Conservation (phyloP, 1,284 basidiomycete species). For the Ustilago cynodontis region DNA sequence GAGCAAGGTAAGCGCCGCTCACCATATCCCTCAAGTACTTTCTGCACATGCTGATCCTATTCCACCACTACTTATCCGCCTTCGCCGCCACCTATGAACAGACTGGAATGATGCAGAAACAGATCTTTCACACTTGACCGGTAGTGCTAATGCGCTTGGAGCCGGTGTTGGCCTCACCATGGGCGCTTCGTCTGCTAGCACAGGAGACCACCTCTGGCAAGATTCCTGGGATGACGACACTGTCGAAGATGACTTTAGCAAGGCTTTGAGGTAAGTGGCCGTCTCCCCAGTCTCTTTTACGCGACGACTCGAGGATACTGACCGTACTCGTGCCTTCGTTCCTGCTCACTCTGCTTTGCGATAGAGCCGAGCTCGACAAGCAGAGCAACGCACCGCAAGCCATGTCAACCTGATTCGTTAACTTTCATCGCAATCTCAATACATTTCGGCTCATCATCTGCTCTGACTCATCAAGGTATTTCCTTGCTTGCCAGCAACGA, state of each 20-base stretch:
- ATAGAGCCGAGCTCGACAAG: slow-evolving; percentile 60
- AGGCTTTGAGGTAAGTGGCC: slow-evolving; percentile 83
- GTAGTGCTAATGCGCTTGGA: slow-evolving; percentile 38
- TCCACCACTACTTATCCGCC: background rate
- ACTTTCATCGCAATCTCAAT: slow-evolving; percentile 5
- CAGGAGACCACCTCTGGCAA: slow-evolving; percentile 84
- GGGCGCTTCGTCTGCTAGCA: slow-evolving; percentile 45
- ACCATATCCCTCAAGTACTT: background rate
- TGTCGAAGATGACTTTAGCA: slow-evolving; percentile 95
- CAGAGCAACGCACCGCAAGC: slow-evolving; percentile 47
- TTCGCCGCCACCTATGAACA: slow-evolving; percentile 64
- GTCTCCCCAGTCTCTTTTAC: background rate
- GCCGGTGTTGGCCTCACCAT: slow-evolving; percentile 50
- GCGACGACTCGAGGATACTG: background rate
- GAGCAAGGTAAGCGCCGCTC: slow-evolving; percentile 60
- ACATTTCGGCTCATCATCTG: background rate
- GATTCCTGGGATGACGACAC: slow-evolving; percentile 99
- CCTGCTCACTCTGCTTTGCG: background rate
- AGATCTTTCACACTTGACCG: slow-evolving; percentile 78
- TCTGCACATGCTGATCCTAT: background rate
- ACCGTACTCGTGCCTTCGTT: background rate
- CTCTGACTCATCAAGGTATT: background rate
- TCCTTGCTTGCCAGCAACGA: background rate
- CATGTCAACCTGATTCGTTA: slow-evolving; percentile 48
- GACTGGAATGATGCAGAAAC: slow-evolving; percentile 89